Evolutionary conservation across 139 green algal species (phyloP).

Genomic region (Coelastrella sp.): DNA sequence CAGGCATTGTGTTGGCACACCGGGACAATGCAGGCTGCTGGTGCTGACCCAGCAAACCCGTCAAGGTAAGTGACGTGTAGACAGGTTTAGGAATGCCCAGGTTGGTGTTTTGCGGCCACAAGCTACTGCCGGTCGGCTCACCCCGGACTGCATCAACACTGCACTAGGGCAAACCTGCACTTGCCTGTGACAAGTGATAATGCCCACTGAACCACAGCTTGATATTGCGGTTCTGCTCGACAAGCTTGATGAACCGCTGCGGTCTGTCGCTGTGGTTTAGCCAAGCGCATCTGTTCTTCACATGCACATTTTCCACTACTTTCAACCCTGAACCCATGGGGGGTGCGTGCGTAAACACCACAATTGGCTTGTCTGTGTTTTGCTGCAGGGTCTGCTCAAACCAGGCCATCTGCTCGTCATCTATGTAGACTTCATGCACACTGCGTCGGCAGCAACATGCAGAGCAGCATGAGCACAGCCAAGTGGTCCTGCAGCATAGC

Average conservation of each 20-base stretch:
- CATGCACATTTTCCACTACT: constrained; percentile 85
- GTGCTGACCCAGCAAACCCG: too few species aligned
- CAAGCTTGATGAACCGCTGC: constrained; percentile 76
- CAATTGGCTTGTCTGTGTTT: constrained; percentile 63
- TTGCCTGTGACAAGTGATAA: constrained; percentile 83
- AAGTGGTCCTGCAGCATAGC: too few species aligned
- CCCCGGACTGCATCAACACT: too few species aligned
- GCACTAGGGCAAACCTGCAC: neutral
- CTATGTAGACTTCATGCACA: constrained; percentile 68
- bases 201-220: constrained; percentile 81
- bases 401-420: constrained; percentile 84
- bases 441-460: neutral
- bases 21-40: too few species aligned
- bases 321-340: constrained; percentile 85
- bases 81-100: too few species aligned
- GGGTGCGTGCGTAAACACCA: constrained; percentile 85
- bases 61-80: too few species aligned
- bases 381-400: constrained; percentile 65
- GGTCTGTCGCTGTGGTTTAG: constrained; percentile 68
- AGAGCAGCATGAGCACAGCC: neutral
- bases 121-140: too few species aligned
- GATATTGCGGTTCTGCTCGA: constrained; percentile 74
- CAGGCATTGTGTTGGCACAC: too few species aligned
- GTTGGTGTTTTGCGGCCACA: too few species aligned
- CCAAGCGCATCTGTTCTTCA: constrained; percentile 85